Percentiles rank a stretch among this genome's conserved stretches.
phyloP scores from a whole-genome alignment of 495 filamentous ascomycete species.

The Chaetomium tenue region DNA sequence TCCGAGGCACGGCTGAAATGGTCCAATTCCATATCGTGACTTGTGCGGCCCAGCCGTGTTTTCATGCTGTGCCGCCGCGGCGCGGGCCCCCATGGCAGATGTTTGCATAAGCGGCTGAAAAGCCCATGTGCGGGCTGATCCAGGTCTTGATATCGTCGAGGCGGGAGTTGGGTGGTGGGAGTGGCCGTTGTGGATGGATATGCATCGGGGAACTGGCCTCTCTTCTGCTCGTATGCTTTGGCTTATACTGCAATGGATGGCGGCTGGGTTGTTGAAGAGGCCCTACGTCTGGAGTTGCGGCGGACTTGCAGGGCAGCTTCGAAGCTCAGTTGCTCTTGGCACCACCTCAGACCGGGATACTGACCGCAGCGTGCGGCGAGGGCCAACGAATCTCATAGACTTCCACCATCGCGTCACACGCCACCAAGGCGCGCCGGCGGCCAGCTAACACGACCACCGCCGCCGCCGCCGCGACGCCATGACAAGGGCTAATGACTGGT shows the following conservation, averaged over 20 bases:
- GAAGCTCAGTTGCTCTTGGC: slow-evolving; percentile 10
- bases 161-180: neutral
- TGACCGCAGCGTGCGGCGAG: slow-evolving; percentile 16
- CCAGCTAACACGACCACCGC: slow-evolving; percentile 25
- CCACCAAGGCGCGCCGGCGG: slow-evolving; percentile 9
- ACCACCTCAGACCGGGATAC: slow-evolving; percentile 8
- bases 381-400: slow-evolving; percentile 20
- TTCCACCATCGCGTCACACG: slow-evolving; percentile 11
- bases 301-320: neutral
- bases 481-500: slow-evolving; percentile 19
- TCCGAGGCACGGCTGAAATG: slow-evolving; percentile 13
- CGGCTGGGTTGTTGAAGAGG: neutral
- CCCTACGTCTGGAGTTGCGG: neutral
- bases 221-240: neutral
- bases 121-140: neutral
- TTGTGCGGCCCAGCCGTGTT: slow-evolving; percentile 10
- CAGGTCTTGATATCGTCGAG: neutral
- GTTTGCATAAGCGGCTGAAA: slow-evolving; percentile 9
- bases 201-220: too few relatives aligned
- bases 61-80: slow-evolving; percentile 9
- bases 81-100: neutral
- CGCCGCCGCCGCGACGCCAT: slow-evolving; percentile 6
- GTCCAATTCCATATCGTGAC: slow-evolving; percentile 1
- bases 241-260: neutral
- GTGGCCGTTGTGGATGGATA: neutral